Evolutionary conservation across 2,329 filamentous ascomycete species (phyloP).

Genomic region (Aspergillus fijiensis): DNA sequence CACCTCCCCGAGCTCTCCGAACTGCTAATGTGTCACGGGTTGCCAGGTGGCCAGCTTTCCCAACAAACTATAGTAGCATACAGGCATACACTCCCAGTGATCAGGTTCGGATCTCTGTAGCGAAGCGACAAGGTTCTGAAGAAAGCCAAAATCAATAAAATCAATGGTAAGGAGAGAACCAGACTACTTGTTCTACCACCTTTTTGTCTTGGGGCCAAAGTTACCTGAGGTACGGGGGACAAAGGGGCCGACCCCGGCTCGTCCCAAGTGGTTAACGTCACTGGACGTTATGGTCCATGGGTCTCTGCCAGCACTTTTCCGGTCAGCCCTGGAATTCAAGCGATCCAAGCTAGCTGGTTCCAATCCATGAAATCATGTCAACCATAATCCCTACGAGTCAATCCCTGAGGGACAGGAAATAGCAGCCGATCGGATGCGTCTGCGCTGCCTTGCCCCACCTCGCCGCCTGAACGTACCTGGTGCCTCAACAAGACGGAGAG

Average conservation of each 20-base stretch:
- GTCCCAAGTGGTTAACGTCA: slow-evolving; percentile 23
- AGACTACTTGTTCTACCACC: neutral
- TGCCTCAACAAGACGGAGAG: slow-evolving; percentile 4
- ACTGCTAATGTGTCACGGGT: neutral
- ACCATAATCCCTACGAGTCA: neutral
- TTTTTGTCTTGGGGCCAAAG: slow-evolving; percentile 6
- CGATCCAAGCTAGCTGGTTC: neutral
- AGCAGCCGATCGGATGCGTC: slow-evolving; percentile 4
- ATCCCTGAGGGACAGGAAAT: slow-evolving; percentile 5
- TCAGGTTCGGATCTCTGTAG: neutral
- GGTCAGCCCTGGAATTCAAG: slow-evolving; percentile 7
- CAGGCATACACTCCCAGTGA: neutral
- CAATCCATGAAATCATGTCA: slow-evolving; percentile 11
- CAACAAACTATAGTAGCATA: neutral
- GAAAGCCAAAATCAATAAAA: neutral
- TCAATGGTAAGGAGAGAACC: neutral
- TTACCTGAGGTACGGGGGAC: slow-evolving; percentile 7
- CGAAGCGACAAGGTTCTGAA: neutral
- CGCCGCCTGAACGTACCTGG: slow-evolving; percentile 9
- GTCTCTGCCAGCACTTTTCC: neutral
- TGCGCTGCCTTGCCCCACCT: slow-evolving; percentile 1
- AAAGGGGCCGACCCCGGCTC: slow-evolving; percentile 4
- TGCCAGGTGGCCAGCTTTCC: neutral
- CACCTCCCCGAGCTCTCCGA: neutral
- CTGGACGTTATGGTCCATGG: slow-evolving; percentile 5